Percentiles rank a stretch among this genome's conserved stretches.
Evolutionary conservation across 441 rosid species (phyloP).

Genomic region (Syzygium syzygioides): DNA sequence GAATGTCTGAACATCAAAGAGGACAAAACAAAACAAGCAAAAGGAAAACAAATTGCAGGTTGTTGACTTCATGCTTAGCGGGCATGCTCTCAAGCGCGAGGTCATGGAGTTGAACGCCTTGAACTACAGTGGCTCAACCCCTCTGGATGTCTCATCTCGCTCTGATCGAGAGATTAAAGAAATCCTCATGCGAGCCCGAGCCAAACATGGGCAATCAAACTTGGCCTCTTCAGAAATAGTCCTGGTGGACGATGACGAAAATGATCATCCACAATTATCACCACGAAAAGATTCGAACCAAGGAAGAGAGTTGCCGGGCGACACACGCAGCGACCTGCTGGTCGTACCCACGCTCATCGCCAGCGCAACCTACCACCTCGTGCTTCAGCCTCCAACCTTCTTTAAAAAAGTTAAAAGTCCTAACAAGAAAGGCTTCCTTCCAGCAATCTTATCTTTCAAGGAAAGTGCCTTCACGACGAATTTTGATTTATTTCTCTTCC

Average conservation of each 20-base stretch:
- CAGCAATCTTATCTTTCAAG: too few relatives aligned
- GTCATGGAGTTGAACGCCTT: neutral
- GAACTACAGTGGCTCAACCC: neutral
- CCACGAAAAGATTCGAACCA: neutral
- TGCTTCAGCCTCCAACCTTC: neutral
- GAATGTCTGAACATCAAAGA: neutral
- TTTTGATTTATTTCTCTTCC: rapidly evolving
- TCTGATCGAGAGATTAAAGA: neutral
- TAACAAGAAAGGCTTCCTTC: rapidly evolving
- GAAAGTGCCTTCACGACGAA: too few relatives aligned
- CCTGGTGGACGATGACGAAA: neutral
- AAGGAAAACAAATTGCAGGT: neutral
- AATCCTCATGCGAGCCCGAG: neutral
- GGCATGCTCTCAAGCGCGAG: neutral
- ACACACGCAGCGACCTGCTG: neutral
- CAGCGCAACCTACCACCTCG: neutral
- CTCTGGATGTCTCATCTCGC: neutral
- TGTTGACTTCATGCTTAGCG: neutral
- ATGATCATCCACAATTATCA: neutral
- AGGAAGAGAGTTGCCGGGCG: rapidly evolving
- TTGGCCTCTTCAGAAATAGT: neutral
- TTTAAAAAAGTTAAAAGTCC: too few relatives aligned
- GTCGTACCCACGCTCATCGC: neutral
- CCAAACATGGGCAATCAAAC: neutral
- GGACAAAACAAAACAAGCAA: neutral